A percentile compares a stretch with the other conserved stretches of the same genome.
These are phyloP conservation scores for Pisolithus marmoratus DNA, from an alignment of 768 basidiomycete genomes.

Conservation along the genomic window DNA sequence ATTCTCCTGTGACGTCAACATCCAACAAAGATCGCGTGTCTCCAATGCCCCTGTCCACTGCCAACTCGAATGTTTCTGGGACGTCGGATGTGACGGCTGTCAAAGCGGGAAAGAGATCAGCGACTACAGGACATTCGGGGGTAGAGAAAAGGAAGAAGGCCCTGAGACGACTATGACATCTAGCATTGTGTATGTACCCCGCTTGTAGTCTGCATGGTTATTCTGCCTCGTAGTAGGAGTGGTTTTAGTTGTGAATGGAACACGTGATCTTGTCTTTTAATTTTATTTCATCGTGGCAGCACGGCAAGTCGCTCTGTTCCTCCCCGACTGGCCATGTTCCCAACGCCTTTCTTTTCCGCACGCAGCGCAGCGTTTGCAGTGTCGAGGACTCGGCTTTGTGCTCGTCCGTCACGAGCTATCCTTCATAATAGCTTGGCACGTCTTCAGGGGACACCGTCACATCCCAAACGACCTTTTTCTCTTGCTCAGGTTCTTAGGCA, in stretches of 20 bases:
- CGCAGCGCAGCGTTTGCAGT: constrained; percentile 8
- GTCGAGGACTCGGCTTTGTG: constrained; percentile 5
- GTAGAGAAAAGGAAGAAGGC: constrained; percentile 89
- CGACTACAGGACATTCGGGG: constrained; percentile 51
- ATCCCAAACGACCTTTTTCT: constrained; percentile 16
- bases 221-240: no score
- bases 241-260: no score
- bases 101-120: constrained; percentile 63
- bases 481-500: neutral
- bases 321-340: constrained; percentile 12
- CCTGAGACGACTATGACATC: constrained; percentile 60
- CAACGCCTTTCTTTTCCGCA: constrained; percentile 15
- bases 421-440: constrained; percentile 5
- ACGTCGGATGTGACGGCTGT: constrained; percentile 31
- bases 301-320: no score
- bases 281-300: no score
- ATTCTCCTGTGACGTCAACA: constrained; percentile 31
- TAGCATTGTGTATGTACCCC: no score
- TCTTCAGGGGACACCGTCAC: neutral
- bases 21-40: constrained; percentile 55
- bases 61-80: constrained; percentile 60
- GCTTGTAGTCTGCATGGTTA: no score
- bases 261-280: no score
- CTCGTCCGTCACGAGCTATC: constrained; percentile 10
- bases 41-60: constrained; percentile 64